A percentile compares a stretch with the other conserved stretches of the same genome.
Evolutionary conservation across 129 eudicot species (phyloP).

Genomic region (Lactuca saligna): DNA sequence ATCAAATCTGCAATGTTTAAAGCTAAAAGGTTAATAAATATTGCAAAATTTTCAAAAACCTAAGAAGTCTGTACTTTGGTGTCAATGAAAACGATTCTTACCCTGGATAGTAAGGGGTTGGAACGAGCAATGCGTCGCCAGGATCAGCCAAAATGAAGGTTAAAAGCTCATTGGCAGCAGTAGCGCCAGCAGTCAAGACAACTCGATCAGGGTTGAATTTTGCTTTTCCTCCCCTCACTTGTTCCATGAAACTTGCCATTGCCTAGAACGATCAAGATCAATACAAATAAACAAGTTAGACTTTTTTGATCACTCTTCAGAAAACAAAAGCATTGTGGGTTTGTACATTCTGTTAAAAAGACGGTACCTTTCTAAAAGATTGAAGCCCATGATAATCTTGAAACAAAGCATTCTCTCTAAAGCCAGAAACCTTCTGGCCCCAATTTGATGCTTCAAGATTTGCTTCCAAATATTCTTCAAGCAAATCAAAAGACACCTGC

Average conservation of each 20-base stretch:
- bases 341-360: conserved; percentile 1
- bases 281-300: conserved; percentile 15
- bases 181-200: conserved; percentile 94
- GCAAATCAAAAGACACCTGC: conserved; percentile 93
- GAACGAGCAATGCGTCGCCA: conserved; percentile 89
- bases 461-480: conserved; percentile 77
- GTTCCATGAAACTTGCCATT: conserved; percentile 99
- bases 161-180: conserved; percentile 92
- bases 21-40: neutral
- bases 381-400: conserved; percentile 96
- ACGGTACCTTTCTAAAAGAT: conserved; percentile 76
- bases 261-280: conserved; percentile 45
- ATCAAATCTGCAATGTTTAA: conserved; percentile 62
- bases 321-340: neutral
- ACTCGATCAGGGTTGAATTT: conserved; percentile 76
- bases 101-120: conserved; percentile 99
- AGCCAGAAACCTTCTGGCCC: conserved; percentile 55
- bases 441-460: conserved; percentile 54
- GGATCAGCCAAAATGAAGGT: conserved; percentile 95
- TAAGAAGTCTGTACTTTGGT: neutral
- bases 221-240: conserved; percentile 90
- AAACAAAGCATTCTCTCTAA: conserved; percentile 92
- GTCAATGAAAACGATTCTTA: conserved; percentile 20
- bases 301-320: conserved; percentile 21
- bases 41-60: neutral